Evolutionary conservation across 495 filamentous ascomycete species (phyloP), one percentile per base, ranked within the genome.

Genomic region (Hypoxylon lienhwacheense): DNA sequence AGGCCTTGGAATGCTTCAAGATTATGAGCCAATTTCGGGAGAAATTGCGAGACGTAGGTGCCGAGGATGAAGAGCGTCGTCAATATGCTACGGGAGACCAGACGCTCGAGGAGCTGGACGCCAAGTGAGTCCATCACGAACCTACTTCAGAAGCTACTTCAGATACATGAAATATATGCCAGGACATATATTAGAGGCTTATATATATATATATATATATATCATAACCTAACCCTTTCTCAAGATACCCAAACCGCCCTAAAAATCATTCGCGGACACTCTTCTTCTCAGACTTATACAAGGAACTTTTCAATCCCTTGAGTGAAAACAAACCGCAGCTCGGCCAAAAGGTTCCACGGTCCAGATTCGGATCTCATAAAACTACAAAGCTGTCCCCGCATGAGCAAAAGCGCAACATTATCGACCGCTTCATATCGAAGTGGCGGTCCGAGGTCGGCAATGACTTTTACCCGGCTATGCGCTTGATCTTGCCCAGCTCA

Each of bases 391-490:
- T 85, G 14, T 86, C 85, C n/a, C 88, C 91, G 3, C 83, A 91
- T 62, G 91, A 97, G 63, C 77, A 85, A 42, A 81, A 91, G 6
- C 82, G 86, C n/a, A 82, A 83, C 61, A 87, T 97, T 59, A 92
- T 98, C 66, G 84, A 91, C 51, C 79, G 85, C 19, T 98, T 95
- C 73, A 89, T 98, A 59, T 82, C 87, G 19, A 82, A 83, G 66
- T 98, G 93, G 93, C 79, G 91, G 25, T 80, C 82, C 40, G 86
- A 95, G 35, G 90, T 95, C 15, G 93, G 93, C 36, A 75, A 87
- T 59, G 91, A 98, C 65, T 88, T 97, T 55, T 96, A 95, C 70
- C 95, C 95, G 2, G 91, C 90, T 14, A 82, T 98, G 68, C 82
- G 93, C 25, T 77, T 98, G 41, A 95, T 97, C 60, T 73, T 96